Conservation (phyloP, 805 yeast genomes). For the Candida sithepensis region DNA sequence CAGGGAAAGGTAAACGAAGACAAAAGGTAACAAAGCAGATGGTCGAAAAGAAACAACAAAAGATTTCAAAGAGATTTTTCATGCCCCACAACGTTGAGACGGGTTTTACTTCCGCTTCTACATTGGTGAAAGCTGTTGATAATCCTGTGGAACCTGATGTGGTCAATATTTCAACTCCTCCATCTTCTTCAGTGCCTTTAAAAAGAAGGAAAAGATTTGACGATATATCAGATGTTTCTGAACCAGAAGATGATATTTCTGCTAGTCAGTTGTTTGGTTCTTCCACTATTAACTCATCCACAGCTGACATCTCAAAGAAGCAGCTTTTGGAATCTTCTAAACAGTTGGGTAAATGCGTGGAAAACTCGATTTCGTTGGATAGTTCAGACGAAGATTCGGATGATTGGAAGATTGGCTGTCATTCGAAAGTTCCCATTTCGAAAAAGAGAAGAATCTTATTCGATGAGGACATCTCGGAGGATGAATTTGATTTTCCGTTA, state of each 20-base stretch:
- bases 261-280: conserved; percentile 18
- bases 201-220: conserved; percentile 11
- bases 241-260: conserved; percentile 14
- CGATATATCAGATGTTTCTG: conserved; percentile 15
- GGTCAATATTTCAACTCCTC: conserved; percentile 1
- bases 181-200: not conserved
- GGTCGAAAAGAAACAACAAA: conserved; percentile 11
- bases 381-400: conserved; percentile 13
- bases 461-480: conserved; percentile 1
- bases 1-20: conserved; percentile 36
- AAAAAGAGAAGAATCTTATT: no score
- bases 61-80: conserved; percentile 44
- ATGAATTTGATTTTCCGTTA: conserved; percentile 1
- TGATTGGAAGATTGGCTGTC: not conserved
- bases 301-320: not conserved
- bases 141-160: conserved; percentile 5
- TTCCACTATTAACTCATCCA: conserved; percentile 6
- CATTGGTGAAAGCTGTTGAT: conserved; percentile 33
- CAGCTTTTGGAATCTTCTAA: not conserved
- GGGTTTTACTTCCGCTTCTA: conserved; percentile 56
- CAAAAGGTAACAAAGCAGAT: conserved; percentile 13
- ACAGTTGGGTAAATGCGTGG: not conserved
- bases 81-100: conserved; percentile 72
- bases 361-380: conserved; percentile 10
- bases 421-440: not conserved